phyloP scores from a whole-genome alignment of 2,329 filamentous ascomycete genomes.

The Hypoxylon rubiginosum region DNA sequence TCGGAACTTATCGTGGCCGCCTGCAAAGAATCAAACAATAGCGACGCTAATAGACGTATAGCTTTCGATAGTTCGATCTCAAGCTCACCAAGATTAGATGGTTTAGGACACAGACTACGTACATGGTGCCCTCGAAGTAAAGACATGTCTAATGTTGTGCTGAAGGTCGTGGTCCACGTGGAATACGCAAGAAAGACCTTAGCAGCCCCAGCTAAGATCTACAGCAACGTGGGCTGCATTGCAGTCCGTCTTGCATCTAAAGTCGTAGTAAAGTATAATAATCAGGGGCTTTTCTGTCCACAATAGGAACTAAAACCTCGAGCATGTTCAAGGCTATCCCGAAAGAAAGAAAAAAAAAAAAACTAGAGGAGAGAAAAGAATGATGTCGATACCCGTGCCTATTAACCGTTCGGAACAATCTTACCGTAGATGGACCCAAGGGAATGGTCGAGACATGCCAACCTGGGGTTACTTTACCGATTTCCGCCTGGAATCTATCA shows the following conservation, averaged over 20 bases:
- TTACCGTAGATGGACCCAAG: constrained; percentile 16
- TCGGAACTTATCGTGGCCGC: not conserved
- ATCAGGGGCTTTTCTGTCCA: not conserved
- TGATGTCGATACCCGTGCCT: not conserved
- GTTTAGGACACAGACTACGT: constrained; percentile 1
- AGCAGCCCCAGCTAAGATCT: not conserved
- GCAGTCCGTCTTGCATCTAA: not conserved
- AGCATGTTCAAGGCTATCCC: not conserved
- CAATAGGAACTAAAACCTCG: not conserved
- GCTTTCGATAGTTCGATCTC: constrained; percentile 11
- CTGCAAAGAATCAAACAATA: constrained; percentile 7
- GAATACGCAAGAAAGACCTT: constrained; percentile 3
- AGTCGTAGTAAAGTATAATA: not conserved
- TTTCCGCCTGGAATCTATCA: not conserved
- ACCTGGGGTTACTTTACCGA: constrained; percentile 19
- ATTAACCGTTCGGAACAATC: constrained; percentile 21
- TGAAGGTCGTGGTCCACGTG: constrained; percentile 20
- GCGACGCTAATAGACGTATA: constrained; percentile 4
- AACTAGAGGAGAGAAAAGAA: constrained; percentile 1
- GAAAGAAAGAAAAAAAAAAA: not conserved
- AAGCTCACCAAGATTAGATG: constrained; percentile 5
- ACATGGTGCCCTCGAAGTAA: constrained; percentile 1
- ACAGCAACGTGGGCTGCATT: not conserved
- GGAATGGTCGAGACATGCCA: constrained; percentile 19
- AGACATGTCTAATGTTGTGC: constrained; percentile 19